These are phyloP conservation scores for Misopates orontium DNA, from an alignment of 257 asterid genomes.

Conservation along the genomic window DNA sequence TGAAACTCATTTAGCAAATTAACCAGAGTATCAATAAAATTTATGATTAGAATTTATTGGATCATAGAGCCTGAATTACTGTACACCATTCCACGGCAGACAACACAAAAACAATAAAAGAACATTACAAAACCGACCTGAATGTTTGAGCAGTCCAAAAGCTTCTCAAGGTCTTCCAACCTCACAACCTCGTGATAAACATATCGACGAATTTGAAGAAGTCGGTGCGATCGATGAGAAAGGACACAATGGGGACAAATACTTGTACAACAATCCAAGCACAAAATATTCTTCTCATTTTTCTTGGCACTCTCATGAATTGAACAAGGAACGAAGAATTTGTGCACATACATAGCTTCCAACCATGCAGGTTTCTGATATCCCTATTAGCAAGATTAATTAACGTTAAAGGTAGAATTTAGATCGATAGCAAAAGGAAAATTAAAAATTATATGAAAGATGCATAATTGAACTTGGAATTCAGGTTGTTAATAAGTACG, in stretches of 20 bases:
- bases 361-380: slow-evolving; percentile 78
- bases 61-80: too few relatives aligned
- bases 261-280: slow-evolving; percentile 92
- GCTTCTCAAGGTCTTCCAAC: slow-evolving; percentile 85
- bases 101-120: too few relatives aligned
- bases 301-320: slow-evolving; percentile 81
- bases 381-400: slow-evolving; percentile 40
- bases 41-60: too few relatives aligned
- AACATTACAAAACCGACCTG: too few relatives aligned
- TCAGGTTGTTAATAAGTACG: slow-evolving; percentile 10
- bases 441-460: slow-evolving; percentile 2
- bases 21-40: not conserved
- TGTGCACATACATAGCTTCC: slow-evolving; percentile 68
- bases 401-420: not conserved
- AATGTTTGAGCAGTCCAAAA: slow-evolving; percentile 83
- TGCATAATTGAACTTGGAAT: not conserved
- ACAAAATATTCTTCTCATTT: slow-evolving; percentile 84
- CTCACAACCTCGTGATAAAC: slow-evolving; percentile 93
- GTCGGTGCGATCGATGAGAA: slow-evolving; percentile 77
- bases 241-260: slow-evolving; percentile 93
- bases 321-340: slow-evolving; percentile 73
- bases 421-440: slow-evolving; percentile 14
- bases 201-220: slow-evolving; percentile 90
- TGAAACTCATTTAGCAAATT: not conserved
- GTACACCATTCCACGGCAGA: too few relatives aligned